Evolutionary conservation across 257 asterid species (phyloP).

Genomic region (Solanum sparsipilum): DNA sequence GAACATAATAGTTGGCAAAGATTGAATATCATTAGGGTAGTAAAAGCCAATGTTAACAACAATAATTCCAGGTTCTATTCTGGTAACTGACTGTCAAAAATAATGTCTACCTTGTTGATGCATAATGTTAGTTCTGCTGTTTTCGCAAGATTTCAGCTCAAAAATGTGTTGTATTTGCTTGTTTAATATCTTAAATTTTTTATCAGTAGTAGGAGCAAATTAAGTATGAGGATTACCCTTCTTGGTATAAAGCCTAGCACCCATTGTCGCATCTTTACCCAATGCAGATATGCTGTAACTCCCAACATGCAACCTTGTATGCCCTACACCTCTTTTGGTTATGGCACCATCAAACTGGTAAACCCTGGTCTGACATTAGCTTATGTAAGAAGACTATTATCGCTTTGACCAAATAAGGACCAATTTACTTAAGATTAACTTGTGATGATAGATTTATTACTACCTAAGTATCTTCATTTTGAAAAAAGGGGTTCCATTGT

Average conservation of each 20-base stretch:
- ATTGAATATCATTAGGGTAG: not conserved
- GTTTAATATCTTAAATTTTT: not conserved
- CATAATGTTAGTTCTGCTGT: not conserved
- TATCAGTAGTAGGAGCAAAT: not conserved
- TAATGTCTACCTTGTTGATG: not conserved
- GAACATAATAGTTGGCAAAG: not conserved
- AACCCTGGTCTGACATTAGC: not conserved
- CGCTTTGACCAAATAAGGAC: not conserved
- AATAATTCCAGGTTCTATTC: not conserved
- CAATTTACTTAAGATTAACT: not conserved
- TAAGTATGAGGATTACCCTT: not conserved
- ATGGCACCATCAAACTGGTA: not conserved
- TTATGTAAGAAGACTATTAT: not conserved
- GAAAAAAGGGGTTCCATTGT: not conserved
- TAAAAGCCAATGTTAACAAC: not conserved
- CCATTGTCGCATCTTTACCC: not conserved
- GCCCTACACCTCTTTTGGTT: not conserved
- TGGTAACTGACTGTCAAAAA: not conserved
- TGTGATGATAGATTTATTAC: not conserved
- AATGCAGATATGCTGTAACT: not conserved
- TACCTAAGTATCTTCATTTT: not conserved
- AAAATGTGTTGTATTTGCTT: not conserved
- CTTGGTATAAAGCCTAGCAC: not conserved
- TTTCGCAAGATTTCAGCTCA: not conserved
- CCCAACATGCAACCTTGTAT: not conserved